A percentile compares a stretch with the other conserved stretches of the same genome.
Evolutionary conservation across 495 filamentous ascomycete species (phyloP).

Genomic region (Neurospora sp.): DNA sequence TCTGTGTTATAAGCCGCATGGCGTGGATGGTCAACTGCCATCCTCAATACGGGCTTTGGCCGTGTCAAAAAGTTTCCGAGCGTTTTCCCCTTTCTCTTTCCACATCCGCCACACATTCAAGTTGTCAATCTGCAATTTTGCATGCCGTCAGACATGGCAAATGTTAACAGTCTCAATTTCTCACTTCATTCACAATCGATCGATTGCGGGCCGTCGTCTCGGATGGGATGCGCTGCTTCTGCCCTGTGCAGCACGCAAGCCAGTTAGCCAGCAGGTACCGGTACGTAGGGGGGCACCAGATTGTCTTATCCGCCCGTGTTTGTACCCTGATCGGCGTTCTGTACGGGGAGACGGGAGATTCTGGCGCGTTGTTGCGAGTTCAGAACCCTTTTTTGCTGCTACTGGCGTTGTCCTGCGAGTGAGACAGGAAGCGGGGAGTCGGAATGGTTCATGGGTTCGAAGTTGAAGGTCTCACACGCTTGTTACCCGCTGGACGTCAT

Average conservation of each 20-base stretch:
- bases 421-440: neutral
- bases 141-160: neutral
- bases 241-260: too few species aligned
- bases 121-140: neutral
- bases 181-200: neutral
- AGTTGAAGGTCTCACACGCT: neutral
- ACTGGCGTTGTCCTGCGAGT: neutral
- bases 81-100: neutral
- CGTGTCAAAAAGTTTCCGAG: neutral
- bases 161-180: neutral
- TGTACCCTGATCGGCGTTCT: neutral
- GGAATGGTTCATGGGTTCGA: neutral
- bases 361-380: neutral
- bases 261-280: too few species aligned
- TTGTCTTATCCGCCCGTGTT: too few species aligned
- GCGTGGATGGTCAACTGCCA: neutral
- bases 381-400: neutral
- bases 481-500: neutral
- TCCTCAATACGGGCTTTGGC: neutral
- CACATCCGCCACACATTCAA: neutral
- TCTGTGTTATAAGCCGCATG: slow-evolving; percentile 1
- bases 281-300: too few species aligned
- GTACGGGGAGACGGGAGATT: neutral
- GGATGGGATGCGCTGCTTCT: neutral
- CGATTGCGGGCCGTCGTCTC: neutral